These are phyloP conservation scores for Diutina catenulata DNA, from an alignment of 1,139 yeast genomes.

Conservation along the genomic window DNA sequence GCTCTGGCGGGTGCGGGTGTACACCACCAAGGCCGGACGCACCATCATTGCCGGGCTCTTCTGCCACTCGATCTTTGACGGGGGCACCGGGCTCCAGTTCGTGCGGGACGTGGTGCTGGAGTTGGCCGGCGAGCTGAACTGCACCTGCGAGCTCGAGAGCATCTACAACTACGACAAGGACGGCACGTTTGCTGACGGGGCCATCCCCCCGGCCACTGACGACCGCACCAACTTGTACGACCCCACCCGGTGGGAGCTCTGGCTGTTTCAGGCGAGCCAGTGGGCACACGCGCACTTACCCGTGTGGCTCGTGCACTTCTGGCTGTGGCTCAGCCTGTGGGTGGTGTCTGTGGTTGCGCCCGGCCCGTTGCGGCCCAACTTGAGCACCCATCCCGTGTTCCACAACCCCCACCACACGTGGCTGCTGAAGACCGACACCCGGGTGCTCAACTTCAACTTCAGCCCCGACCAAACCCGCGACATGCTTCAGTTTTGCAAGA, in stretches of 20 bases:
- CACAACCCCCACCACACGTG: not conserved
- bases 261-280: not conserved
- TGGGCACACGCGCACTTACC: not conserved
- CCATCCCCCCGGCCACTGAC: not conserved
- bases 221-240: not conserved
- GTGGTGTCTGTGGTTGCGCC: not conserved
- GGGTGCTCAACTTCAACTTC: not conserved
- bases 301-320: not conserved
- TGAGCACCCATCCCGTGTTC: not conserved
- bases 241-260: not conserved
- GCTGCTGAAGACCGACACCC: not conserved
- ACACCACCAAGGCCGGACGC: not conserved
- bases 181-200: not conserved
- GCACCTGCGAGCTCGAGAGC: not conserved
- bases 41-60: not conserved
- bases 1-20: slow-evolving; percentile 2
- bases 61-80: slow-evolving; percentile 2
- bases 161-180: slow-evolving; percentile 1
- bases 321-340: not conserved
- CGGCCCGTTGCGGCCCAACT: not conserved
- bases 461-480: not conserved
- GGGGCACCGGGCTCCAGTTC: not conserved
- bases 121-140: slow-evolving; percentile 1
- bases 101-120: not conserved
- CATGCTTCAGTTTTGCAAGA: not conserved